phyloP scores from a whole-genome alignment of 768 basidiomycete species.

The Amanita subjunquillea region DNA sequence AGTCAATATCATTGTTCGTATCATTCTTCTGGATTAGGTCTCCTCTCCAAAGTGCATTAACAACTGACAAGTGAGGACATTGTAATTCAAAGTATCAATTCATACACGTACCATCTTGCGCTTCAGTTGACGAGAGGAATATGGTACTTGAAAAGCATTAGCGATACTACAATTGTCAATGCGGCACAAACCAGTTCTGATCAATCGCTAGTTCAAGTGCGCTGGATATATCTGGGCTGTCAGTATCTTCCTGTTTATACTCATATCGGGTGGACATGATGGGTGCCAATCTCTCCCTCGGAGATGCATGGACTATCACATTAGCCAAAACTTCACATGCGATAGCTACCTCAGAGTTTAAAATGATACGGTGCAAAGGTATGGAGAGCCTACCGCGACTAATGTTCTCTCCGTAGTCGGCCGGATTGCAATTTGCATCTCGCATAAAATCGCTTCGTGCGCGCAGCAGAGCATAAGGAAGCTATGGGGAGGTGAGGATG shows the following conservation, averaged over 20 bases:
- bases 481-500: conserved; percentile 23
- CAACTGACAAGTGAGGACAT: conserved; percentile 36
- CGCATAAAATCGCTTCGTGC: conserved; percentile 73
- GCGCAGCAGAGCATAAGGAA: conserved; percentile 74
- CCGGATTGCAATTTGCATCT: conserved; percentile 73
- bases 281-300: conserved; percentile 49
- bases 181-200: conserved; percentile 56
- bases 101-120: conserved; percentile 56
- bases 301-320: conserved; percentile 60
- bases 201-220: conserved; percentile 90
- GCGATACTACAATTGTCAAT: neutral
- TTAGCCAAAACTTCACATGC: conserved; percentile 84
- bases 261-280: conserved; percentile 76
- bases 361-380: neutral
- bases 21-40: conserved; percentile 73
- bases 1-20: conserved; percentile 68
- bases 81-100: neutral
- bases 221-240: conserved; percentile 61
- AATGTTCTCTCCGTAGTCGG: conserved; percentile 80
- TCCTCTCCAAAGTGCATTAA: conserved; percentile 76
- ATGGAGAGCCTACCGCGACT: conserved; percentile 48
- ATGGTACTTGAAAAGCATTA: conserved; percentile 40
- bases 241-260: conserved; percentile 65
- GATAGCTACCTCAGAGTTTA: conserved; percentile 33
- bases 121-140: conserved; percentile 78